phyloP scores from a whole-genome alignment of 148 eudicot genomes.

The Vaccinium macrocarpon region DNA sequence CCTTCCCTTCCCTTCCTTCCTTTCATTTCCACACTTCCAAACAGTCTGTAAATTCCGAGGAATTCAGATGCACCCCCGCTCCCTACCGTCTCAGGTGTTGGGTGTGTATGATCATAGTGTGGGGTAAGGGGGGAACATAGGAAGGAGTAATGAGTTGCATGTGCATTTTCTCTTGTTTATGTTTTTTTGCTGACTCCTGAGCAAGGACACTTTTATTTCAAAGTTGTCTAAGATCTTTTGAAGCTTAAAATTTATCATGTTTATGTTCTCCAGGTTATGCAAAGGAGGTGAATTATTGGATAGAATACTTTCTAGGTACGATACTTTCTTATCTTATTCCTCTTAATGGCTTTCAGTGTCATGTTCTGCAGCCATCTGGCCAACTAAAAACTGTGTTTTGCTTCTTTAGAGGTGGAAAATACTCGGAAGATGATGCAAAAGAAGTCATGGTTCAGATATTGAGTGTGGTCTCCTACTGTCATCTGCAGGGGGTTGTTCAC shows the following conservation, averaged over 20 bases:
- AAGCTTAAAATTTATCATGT: conserved; percentile 11
- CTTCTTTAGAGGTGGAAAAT: conserved; percentile 82
- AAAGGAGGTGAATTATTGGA: conserved; percentile 93
- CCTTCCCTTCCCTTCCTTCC: background rate
- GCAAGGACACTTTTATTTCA: background rate
- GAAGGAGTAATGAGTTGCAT: background rate
- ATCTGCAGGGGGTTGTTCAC: conserved; percentile 97
- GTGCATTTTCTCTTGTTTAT: conserved; percentile 4
- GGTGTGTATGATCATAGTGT: background rate
- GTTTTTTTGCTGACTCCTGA: background rate
- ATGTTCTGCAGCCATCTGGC: background rate
- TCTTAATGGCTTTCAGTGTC: background rate
- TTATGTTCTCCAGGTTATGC: conserved; percentile 62
- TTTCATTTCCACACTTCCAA: background rate
- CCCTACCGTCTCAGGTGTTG: background rate
- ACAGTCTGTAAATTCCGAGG: background rate
- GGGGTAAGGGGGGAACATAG: background rate
- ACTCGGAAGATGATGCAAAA: conserved; percentile 91
- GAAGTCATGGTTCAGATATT: conserved; percentile 84
- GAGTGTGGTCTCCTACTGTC: conserved; percentile 83
- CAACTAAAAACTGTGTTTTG: conserved; percentile 3
- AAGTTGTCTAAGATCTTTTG: background rate
- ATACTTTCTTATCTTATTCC: conserved; percentile 1
- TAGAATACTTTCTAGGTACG: conserved; percentile 73
- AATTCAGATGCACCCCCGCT: background rate